These are phyloP conservation scores for Boletus subluridellus DNA, from an alignment of 1,284 basidiomycete genomes.

Conservation along the genomic window DNA sequence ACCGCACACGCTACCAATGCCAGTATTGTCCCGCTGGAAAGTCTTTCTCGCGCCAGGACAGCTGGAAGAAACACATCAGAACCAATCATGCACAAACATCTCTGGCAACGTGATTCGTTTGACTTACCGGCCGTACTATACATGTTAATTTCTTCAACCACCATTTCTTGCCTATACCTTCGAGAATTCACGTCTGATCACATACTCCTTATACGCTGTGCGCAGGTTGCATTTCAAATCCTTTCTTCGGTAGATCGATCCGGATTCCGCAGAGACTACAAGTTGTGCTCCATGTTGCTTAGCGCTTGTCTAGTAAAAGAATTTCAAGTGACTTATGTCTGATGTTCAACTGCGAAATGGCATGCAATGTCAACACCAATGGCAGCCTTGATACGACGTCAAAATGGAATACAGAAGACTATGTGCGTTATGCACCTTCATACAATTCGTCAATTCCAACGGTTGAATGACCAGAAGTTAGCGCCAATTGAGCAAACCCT, in stretches of 20 bases:
- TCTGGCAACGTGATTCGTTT: not conserved
- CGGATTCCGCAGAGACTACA: not conserved
- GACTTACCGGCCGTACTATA: not conserved
- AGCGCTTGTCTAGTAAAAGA: not conserved
- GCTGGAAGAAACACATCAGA: conserved; percentile 12
- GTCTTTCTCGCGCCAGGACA: conserved; percentile 27
- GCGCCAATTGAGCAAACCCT: no score
- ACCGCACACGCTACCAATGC: conserved; percentile 15
- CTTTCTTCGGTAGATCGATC: not conserved
- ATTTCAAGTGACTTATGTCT: not conserved
- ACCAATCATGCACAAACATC: conserved; percentile 3
- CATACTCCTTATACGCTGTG: not conserved
- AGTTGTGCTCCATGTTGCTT: not conserved
- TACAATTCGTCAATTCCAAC: no score
- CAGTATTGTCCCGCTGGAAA: conserved; percentile 7
- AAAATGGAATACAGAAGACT: not conserved
- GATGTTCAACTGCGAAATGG: not conserved
- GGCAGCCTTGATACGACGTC: not conserved
- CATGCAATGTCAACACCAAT: not conserved
- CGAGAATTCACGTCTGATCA: not conserved
- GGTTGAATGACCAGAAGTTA: not conserved
- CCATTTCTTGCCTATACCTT: not conserved
- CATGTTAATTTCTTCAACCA: no score
- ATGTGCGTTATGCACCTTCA: no score
- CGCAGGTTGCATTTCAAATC: not conserved